Evolutionary conservation across 176 grass and related monocot species (phyloP), one percentile per base, ranked within the genome.

Genomic region (Saccharum officinarum): DNA sequence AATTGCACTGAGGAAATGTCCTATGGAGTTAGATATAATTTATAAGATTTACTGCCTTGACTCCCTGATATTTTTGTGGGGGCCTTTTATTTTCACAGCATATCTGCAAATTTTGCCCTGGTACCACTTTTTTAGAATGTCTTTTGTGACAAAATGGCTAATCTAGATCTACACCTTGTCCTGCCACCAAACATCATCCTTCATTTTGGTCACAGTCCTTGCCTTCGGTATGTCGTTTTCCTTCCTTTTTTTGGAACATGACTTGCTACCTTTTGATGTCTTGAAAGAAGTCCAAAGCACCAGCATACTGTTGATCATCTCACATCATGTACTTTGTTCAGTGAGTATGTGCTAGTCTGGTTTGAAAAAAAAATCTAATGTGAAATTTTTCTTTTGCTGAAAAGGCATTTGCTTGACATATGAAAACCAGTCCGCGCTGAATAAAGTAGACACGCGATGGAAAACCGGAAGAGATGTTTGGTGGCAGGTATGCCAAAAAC

Each of bases 321-420:
- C 7, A 39, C 3, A 8, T 39, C 54, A 34, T 83, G 10, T n/a
- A 42, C 69, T 63, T 46, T 83, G 2, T 46, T 64, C 3, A 36
- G 4, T 36, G 81, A 73, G 17, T 5, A 33, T 25, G n/a, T 26
- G 22, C 17, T 69, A 31, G 41, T 52, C 15, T 49, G 17, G 67
- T 61, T 52, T 63, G 36, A 4, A 78, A 22, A 16, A 28, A 78
- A 59, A 81, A 55, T 74, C 61, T 73, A 82, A 73, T 54, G 31
- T 49, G 12, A 31, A 41, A 5, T 1, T 75, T 59, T 80, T 83
- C 4, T 76, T 82, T 37, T 67, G 30, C 49, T 81, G 77, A 67
- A 46, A 80, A 99, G 97, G 83, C 52, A 70, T 94, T 77, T 99
- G 93, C 88, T 94, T 99, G 90, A 96, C 92, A 84, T 92, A 88